Conservation (phyloP, 2,329 filamentous ascomycete genomes). For the Aspergillus ochraceoroseus region DNA sequence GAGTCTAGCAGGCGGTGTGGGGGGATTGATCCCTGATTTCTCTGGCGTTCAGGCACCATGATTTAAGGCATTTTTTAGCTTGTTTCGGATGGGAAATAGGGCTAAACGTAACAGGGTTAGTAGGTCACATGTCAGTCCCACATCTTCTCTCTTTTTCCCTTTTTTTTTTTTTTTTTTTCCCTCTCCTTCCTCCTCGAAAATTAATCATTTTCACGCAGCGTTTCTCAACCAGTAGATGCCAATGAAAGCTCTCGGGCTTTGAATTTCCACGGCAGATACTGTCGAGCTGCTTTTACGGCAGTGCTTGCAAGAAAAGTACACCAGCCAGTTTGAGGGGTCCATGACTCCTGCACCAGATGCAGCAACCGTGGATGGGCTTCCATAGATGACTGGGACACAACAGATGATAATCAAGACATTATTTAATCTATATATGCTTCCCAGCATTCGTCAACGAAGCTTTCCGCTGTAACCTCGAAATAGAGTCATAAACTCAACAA, state of each 20-base stretch:
- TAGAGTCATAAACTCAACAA: no score
- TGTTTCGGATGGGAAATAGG: no score
- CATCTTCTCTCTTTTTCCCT: constrained; percentile 19
- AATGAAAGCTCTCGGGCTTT: not conserved
- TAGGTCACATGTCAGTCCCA: constrained; percentile 11
- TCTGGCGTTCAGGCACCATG: no score
- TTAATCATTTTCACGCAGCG: constrained; percentile 29
- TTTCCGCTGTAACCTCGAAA: no score
- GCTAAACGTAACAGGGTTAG: no score
- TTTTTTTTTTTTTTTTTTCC: constrained; percentile 24
- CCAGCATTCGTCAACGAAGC: no score
- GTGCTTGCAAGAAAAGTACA: constrained; percentile 40
- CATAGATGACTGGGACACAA: constrained; percentile 46
- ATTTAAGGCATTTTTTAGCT: no score
- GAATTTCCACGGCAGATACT: constrained; percentile 25
- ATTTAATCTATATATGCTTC: constrained; percentile 1
- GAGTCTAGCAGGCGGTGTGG: constrained; percentile 14
- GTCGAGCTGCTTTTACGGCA: constrained; percentile 22
- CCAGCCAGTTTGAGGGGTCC: constrained; percentile 48
- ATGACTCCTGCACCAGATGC: constrained; percentile 29
- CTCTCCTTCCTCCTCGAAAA: constrained; percentile 13
- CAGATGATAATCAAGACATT: constrained; percentile 4
- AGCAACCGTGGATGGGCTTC: constrained; percentile 40
- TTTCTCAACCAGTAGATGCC: constrained; percentile 29
- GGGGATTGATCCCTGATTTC: not conserved